Evolutionary conservation across 106 monocot genomes (phyloP).

Genomic region (Phalaenopsis equestris): DNA sequence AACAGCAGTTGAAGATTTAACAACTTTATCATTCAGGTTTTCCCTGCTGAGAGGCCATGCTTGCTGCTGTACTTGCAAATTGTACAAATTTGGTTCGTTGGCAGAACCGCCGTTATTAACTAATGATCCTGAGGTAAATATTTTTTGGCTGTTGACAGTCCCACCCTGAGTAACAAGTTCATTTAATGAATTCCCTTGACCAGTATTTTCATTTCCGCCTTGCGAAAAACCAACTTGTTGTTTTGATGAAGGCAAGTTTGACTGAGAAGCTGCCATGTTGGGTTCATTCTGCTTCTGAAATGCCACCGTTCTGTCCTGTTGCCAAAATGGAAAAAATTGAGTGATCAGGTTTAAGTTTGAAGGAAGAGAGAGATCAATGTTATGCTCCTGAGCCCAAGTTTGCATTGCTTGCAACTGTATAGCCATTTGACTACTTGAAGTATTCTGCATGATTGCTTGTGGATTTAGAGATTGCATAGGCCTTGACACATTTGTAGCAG

Average conservation of each 20-base stretch:
- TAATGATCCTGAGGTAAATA: constrained; percentile 18
- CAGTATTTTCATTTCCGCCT: constrained; percentile 52
- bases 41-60: constrained; percentile 24
- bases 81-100: constrained; percentile 7
- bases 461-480: constrained; percentile 27
- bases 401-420: constrained; percentile 72
- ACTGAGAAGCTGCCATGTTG: constrained; percentile 12
- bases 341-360: constrained; percentile 55
- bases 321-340: constrained; percentile 65
- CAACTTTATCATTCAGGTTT: constrained; percentile 31
- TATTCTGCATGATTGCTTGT: constrained; percentile 27
- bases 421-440: constrained; percentile 41
- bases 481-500: constrained; percentile 27
- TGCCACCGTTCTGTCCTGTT: constrained; percentile 33
- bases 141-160: constrained; percentile 19
- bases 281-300: constrained; percentile 45
- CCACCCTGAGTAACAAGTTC: constrained; percentile 32
- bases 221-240: constrained; percentile 33
- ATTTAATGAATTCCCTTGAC: constrained; percentile 27
- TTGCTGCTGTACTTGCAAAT: constrained; percentile 39
- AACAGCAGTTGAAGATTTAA: constrained; percentile 14
- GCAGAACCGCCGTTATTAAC: constrained; percentile 16
- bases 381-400: constrained; percentile 76
- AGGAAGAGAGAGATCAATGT: constrained; percentile 75
- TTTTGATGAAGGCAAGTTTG: constrained; percentile 28